A percentile compares a stretch with the other conserved stretches of the same genome.
Conservation (phyloP, 257 asterid species). For the Solanum appendiculatum region DNA sequence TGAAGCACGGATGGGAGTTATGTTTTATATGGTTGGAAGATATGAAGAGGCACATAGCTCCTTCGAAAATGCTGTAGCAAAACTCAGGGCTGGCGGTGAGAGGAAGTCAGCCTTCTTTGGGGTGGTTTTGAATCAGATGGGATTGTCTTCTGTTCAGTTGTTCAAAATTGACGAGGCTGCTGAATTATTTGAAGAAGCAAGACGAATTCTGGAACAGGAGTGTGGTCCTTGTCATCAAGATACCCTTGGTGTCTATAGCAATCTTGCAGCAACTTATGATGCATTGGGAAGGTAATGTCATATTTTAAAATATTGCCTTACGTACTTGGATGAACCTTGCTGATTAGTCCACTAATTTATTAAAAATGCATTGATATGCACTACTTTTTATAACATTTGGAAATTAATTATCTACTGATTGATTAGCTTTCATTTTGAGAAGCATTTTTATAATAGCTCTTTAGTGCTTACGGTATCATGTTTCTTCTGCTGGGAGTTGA, state of each 20-base stretch:
- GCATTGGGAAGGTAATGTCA: constrained; percentile 91
- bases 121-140: constrained; percentile 96
- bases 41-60: constrained; percentile 80
- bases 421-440: not conserved
- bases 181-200: constrained; percentile 95
- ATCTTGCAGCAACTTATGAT: constrained; percentile 97
- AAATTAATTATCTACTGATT: not conserved
- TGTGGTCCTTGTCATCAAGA: constrained; percentile 94
- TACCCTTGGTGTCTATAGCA: constrained; percentile 93
- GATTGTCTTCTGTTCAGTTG: constrained; percentile 86
- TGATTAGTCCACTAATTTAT: not conserved
- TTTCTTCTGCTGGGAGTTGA: not conserved
- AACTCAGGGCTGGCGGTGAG: constrained; percentile 85
- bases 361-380: not conserved
- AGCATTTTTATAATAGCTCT: not conserved
- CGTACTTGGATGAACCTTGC: not conserved
- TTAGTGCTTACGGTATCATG: not conserved
- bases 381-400: not conserved
- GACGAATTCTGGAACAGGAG: constrained; percentile 83
- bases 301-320: not conserved
- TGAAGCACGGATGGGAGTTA: constrained; percentile 92
- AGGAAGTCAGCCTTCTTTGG: constrained; percentile 97
- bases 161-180: constrained; percentile 97
- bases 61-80: constrained; percentile 69
- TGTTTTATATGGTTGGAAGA: constrained; percentile 81